These are phyloP conservation scores for Beta corolliflora DNA, from an alignment of 179 eudicot species.

Conservation along the genomic window DNA sequence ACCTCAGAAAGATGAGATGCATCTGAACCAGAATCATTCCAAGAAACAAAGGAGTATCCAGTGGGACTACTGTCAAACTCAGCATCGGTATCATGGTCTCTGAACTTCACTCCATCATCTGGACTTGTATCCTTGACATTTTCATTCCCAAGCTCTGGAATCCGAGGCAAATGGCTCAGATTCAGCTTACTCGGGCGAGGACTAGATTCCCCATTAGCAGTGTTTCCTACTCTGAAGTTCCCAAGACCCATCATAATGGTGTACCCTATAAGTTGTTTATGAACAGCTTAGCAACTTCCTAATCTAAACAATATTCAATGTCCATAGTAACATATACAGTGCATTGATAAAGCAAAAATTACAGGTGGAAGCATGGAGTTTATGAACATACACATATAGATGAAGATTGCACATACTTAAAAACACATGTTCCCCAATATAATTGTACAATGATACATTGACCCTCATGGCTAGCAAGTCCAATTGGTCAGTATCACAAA, in stretches of 20 bases:
- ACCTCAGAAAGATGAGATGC: slow-evolving; percentile 35
- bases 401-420: not conserved
- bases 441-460: not conserved
- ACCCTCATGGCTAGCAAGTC: too few relatives aligned
- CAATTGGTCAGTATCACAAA: too few relatives aligned
- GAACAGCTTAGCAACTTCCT: not conserved
- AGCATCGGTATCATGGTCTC: slow-evolving; percentile 33
- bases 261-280: slow-evolving; percentile 42
- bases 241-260: slow-evolving; percentile 50
- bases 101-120: slow-evolving; percentile 33
- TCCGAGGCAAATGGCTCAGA: slow-evolving; percentile 60
- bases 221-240: slow-evolving; percentile 46
- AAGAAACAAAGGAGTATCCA: slow-evolving; percentile 42
- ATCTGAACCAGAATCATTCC: slow-evolving; percentile 53
- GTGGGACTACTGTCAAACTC: slow-evolving; percentile 29
- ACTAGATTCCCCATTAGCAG: slow-evolving; percentile 43
- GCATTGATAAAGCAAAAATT: not conserved
- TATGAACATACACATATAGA: not conserved
- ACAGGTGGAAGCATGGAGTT: not conserved
- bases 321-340: not conserved
- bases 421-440: not conserved
- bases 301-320: not conserved
- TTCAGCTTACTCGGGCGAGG: slow-evolving; percentile 44
- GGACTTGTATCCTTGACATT: slow-evolving; percentile 41
- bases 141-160: slow-evolving; percentile 59